Base-by-base conservation (phyloP, 441 rosid genomes). In the Corymbia calophylla region DNA sequence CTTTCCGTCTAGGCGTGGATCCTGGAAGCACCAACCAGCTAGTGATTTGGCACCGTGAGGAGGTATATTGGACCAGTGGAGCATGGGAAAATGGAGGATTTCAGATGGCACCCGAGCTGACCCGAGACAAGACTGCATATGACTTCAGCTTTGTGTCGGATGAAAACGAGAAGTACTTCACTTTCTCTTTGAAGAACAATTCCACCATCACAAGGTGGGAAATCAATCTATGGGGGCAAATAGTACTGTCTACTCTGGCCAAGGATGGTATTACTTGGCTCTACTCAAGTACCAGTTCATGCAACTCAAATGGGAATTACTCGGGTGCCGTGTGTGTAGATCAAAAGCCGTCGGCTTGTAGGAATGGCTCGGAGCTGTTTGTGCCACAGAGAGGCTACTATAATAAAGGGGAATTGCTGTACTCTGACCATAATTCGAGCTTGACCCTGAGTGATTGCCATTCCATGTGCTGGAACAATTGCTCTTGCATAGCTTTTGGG, bases 1-100 rank as follows among this genome's bases (percentile, higher is more conserved):
- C 96, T 39, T 95, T 95, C 94, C 93, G 90, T 87, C 89, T 95
- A 7, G 94, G 95, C 89, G 90, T 95, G 53, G 96, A 95, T 64
- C 95, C 94, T 56, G 89, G 87, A 21, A 93, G 92, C n/a, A 86
- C 91, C 3, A 87, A 92, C 49, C 95, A 96, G 87, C 88, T 95
- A 68, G 91, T 93, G 3, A 90, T 95, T 86, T 93, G 97, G 97
- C 91, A 93, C 81, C 94, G 91, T 7, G 91, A 73, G 66, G 90
- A 93, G 13, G 60, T 94, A 88, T 93, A 95, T 90, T 93, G 96
- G 96, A 91, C 94, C 48, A 94, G 95, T 54, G 95, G 97, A 48
- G 91, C 86, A 27, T 91, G 93, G 92, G 88, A 89, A 55, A 93
- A 93, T 90, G 94, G 95, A 54, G 93, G 90, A 89, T 93, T 95